Evolutionary conservation across 306 rosid genomes (phyloP), one percentile per base, ranked within the genome.

Genomic region (Glycine soja): DNA sequence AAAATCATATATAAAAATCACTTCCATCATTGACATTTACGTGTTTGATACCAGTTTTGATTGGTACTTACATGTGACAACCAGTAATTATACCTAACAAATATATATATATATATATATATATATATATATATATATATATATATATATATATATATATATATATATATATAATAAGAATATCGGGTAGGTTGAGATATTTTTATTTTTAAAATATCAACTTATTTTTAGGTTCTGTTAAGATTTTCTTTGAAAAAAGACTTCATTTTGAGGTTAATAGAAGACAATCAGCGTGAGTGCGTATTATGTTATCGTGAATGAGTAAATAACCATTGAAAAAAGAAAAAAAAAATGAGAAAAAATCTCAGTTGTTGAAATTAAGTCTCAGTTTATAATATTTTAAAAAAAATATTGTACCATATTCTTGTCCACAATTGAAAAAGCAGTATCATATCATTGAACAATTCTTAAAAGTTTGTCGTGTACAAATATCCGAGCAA

Each of bases 401-500:
- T 6, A 6, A 36, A 64, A 65, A 54, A 9, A 15, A 56, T 56
- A 1, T 10, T 40, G 42, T 38, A 40, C 16, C 69, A 42, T 24
- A 18, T 58, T 75, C 0, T 58, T 45, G 57, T 19, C 32, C 63
- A 54, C 36, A 52, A 9, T 50, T 5, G 12, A 30, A 70, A 24
- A 71, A 12, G 30, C 8, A 69, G 40, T 10, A 46, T 70, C 13
- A 50, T 63, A 50, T 15, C 14, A 16, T 12, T 9, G 30, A 64
- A 65, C 1, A 8, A 12, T 36, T 64, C 12, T 36, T 36, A 51
- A 7, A 71, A 73, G 13, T 12, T 73, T 47, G 40, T 54, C 36
- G 46, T 68, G 9, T n/a, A 36, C 18, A 19, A 78, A 79, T 56
- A 74, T 74, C 43, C 11, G 6, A 46, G 67, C 46, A 5, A 69